A percentile compares a stretch with the other conserved stretches of the same genome.
Conservation (phyloP, 2,329 filamentous ascomycete species). For the Fusarium musae region DNA sequence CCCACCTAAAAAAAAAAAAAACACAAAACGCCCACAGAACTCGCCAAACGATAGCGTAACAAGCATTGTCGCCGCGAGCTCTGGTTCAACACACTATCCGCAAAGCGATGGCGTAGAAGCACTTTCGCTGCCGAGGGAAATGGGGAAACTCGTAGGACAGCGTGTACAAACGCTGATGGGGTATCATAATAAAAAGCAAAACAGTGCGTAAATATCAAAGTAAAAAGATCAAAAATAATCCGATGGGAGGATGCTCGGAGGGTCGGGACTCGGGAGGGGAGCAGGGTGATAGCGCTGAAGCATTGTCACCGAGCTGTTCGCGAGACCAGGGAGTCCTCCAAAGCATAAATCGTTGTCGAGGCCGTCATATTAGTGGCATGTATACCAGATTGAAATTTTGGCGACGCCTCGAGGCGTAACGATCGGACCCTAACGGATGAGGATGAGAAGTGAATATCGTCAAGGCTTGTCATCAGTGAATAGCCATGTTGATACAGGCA, state of each 20-base stretch:
- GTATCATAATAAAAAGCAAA: constrained; percentile 53
- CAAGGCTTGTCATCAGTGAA: constrained; percentile 3
- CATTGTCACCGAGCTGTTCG: constrained; percentile 59
- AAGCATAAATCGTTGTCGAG: constrained; percentile 58
- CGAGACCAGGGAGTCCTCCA: constrained; percentile 6
- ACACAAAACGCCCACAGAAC: constrained; percentile 59
- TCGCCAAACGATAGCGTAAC: constrained; percentile 61
- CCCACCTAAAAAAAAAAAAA: constrained; percentile 11
- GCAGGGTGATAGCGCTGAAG: constrained; percentile 60
- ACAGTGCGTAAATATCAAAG: constrained; percentile 34
- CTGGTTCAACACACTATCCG: constrained; percentile 64
- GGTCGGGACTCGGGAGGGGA: constrained; percentile 6
- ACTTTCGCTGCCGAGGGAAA: constrained; percentile 63
- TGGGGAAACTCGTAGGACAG: constrained; percentile 54
- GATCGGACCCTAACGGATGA: background rate
- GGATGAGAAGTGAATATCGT: constrained; percentile 30
- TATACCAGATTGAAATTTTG: background rate
- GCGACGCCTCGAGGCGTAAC: background rate
- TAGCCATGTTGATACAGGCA: constrained; percentile 27
- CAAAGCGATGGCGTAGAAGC: constrained; percentile 65
- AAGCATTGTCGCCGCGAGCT: constrained; percentile 63
- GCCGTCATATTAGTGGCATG: constrained; percentile 6
- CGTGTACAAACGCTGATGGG: constrained; percentile 59
- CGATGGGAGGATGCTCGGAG: background rate
- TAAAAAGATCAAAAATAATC: constrained; percentile 22